phyloP scores from a whole-genome alignment of 1,139 yeast species.

The Sugiyamaella grinbergsii region DNA sequence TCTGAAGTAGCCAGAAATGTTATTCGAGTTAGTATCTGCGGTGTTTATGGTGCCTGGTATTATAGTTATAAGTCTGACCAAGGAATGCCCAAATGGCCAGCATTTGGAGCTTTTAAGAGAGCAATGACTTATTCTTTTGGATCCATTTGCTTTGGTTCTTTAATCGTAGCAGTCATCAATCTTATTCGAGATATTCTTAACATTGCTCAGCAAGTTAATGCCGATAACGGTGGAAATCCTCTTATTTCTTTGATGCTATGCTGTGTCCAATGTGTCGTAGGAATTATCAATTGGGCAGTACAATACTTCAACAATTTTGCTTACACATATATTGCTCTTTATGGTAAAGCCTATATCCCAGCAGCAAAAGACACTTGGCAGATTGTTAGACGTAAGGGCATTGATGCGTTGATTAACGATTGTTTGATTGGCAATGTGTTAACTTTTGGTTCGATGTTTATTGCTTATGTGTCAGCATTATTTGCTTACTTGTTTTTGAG shows the following conservation, averaged over 20 bases:
- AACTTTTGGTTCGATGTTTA: slow-evolving; percentile 68
- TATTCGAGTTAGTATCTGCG: slow-evolving; percentile 83
- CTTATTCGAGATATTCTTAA: slow-evolving; percentile 55
- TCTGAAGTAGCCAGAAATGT: slow-evolving; percentile 82
- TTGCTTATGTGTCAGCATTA: slow-evolving; percentile 68
- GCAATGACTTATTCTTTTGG: slow-evolving; percentile 89
- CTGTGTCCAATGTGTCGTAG: slow-evolving; percentile 61
- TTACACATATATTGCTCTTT: slow-evolving; percentile 81
- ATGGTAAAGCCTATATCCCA: slow-evolving; percentile 73
- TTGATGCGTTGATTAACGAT: slow-evolving; percentile 85
- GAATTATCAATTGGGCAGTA: slow-evolving; percentile 74
- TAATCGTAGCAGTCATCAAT: slow-evolving; percentile 77
- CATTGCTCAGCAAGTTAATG: slow-evolving; percentile 49
- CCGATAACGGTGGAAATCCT: slow-evolving; percentile 50
- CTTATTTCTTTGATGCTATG: slow-evolving; percentile 56
- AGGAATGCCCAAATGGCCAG: slow-evolving; percentile 80
- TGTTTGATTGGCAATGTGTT: slow-evolving; percentile 76
- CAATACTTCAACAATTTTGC: slow-evolving; percentile 91
- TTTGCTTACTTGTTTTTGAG: slow-evolving; percentile 70
- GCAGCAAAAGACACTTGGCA: slow-evolving; percentile 85
- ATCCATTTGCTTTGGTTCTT: slow-evolving; percentile 84
- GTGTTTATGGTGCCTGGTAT: slow-evolving; percentile 91
- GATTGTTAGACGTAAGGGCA: slow-evolving; percentile 74
- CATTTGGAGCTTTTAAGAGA: slow-evolving; percentile 77
- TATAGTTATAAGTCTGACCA: slow-evolving; percentile 74